phyloP scores from a whole-genome alignment of 2,329 filamentous ascomycete species.

The Diaporthe vexans region DNA sequence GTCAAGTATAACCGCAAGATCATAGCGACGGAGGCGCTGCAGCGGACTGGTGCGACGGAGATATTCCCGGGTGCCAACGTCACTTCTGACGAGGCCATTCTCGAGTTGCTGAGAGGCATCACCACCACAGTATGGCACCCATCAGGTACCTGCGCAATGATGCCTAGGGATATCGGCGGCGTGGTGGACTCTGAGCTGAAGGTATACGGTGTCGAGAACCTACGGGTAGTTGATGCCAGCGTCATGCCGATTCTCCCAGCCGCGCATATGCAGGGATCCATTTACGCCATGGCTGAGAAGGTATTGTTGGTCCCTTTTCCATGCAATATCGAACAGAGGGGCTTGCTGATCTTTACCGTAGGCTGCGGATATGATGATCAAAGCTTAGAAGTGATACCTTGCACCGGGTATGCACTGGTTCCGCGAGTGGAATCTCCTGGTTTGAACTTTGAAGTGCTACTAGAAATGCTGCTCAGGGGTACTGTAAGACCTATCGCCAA shows the following conservation, averaged over 20 bases:
- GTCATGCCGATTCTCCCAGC: conserved; percentile 33
- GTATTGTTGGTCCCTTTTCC: not conserved
- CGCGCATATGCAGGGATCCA: conserved; percentile 22
- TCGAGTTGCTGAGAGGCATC: not conserved
- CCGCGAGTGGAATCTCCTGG: too few species aligned
- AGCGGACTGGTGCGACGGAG: conserved; percentile 33
- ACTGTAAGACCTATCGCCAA: too few species aligned
- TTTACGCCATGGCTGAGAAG: conserved; percentile 39
- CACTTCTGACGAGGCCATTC: conserved; percentile 24
- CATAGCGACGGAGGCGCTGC: conserved; percentile 54
- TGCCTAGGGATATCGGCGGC: conserved; percentile 29
- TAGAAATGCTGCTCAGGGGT: too few species aligned
- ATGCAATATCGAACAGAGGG: too few species aligned
- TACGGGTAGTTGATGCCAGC: conserved; percentile 33
- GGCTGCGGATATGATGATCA: conserved; percentile 6
- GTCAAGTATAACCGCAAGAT: conserved; percentile 57
- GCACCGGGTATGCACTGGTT: too few species aligned
- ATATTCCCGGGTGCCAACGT: conserved; percentile 9
- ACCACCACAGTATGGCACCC: conserved; percentile 30
- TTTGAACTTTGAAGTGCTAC: too few species aligned
- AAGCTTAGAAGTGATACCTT: too few species aligned
- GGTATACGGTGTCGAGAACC: conserved; percentile 34
- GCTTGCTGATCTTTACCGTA: not conserved
- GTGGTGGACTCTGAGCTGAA: conserved; percentile 26
- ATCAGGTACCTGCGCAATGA: conserved; percentile 14